Conservation (phyloP, 2,329 filamentous ascomycete genomes). For the Aureobasidium musti region DNA sequence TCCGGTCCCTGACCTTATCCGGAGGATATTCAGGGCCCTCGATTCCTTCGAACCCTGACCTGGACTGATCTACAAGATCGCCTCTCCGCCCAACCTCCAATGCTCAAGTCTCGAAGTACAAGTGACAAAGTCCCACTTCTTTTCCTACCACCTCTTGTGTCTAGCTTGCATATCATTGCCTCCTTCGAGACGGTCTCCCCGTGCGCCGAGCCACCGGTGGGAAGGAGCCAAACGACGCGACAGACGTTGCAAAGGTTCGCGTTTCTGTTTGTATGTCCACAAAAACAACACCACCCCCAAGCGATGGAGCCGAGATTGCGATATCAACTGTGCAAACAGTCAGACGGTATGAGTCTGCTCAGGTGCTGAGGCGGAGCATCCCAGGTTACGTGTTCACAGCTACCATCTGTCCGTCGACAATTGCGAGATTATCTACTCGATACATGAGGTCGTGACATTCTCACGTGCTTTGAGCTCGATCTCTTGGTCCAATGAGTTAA, state of each 20-base stretch:
- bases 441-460: neutral
- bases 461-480: slow-evolving; percentile 8
- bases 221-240: slow-evolving; percentile 12
- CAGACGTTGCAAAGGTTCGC: slow-evolving; percentile 22
- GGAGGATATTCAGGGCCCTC: slow-evolving; percentile 5
- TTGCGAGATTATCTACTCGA: no score
- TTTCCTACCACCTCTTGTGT: slow-evolving; percentile 18
- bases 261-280: slow-evolving; percentile 24
- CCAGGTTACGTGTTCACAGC: slow-evolving; percentile 9
- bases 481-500: neutral
- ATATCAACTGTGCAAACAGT: slow-evolving; percentile 29
- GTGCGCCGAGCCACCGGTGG: slow-evolving; percentile 6
- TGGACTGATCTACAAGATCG: slow-evolving; percentile 17
- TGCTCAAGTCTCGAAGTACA: slow-evolving; percentile 3
- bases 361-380: slow-evolving; percentile 20
- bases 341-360: slow-evolving; percentile 11
- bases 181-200: neutral
- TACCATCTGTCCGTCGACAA: slow-evolving; percentile 1
- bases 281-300: slow-evolving; percentile 15
- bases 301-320: slow-evolving; percentile 27
- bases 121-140: slow-evolving; percentile 1
- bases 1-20: slow-evolving; percentile 20
- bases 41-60: slow-evolving; percentile 6
- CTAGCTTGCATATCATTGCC: slow-evolving; percentile 1
- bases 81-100: neutral